phyloP scores from a whole-genome alignment of 2,329 filamentous ascomycete genomes.

The Pseudogymnoascus verrucosus region DNA sequence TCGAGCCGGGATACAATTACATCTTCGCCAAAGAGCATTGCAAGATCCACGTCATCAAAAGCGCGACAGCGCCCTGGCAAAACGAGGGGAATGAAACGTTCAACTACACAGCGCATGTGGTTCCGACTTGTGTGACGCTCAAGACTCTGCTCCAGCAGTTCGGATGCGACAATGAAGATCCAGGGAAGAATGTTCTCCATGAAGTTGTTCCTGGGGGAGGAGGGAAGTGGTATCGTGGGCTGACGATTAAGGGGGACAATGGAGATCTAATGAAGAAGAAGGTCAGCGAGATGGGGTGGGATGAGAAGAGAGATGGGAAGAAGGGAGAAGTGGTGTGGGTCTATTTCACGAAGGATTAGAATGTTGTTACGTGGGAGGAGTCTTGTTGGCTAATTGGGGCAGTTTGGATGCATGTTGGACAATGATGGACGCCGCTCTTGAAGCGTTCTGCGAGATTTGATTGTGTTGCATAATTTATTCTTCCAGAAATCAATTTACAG shows the following conservation, averaged over 20 bases:
- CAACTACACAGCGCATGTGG: conserved; percentile 40
- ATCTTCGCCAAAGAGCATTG: conserved; percentile 51
- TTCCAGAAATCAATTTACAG: not conserved
- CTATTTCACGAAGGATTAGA: conserved; percentile 45
- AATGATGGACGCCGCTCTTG: not conserved
- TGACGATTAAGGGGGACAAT: conserved; percentile 43
- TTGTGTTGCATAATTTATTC: not conserved
- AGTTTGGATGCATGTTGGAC: not conserved
- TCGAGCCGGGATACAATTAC: conserved; percentile 56
- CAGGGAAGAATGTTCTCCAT: conserved; percentile 48
- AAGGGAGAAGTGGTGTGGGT: conserved; percentile 47
- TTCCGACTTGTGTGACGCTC: conserved; percentile 45
- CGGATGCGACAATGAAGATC: conserved; percentile 43
- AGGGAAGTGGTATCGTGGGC: conserved; percentile 51
- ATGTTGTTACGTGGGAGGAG: not conserved
- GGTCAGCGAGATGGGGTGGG: conserved; percentile 53
- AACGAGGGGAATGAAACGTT: conserved; percentile 31
- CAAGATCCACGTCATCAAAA: conserved; percentile 51
- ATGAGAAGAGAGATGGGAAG: conserved; percentile 40
- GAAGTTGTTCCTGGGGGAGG: conserved; percentile 48
- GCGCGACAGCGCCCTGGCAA: conserved; percentile 43
- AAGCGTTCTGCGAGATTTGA: not conserved
- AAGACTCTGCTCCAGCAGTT: conserved; percentile 51
- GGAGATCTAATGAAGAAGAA: conserved; percentile 40
- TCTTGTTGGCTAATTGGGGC: not conserved